A percentile compares a stretch with the other conserved stretches of the same genome.
Conservation (phyloP, 257 asterid species). For the Leptodermis oblonga region DNA sequence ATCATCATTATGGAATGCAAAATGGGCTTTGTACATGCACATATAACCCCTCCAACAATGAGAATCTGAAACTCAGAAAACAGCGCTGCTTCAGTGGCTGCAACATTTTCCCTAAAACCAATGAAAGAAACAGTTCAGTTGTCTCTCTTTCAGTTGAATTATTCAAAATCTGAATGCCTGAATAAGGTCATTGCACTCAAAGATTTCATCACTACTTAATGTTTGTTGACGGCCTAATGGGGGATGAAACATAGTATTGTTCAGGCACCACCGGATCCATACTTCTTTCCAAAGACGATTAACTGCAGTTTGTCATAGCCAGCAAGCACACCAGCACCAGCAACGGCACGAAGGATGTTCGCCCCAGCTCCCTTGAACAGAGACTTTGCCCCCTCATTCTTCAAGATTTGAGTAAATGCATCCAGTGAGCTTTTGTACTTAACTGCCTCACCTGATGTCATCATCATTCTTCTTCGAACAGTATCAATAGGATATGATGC, state of each 20-base stretch:
- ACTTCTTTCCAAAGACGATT: conserved; percentile 37
- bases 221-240: neutral
- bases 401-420: conserved; percentile 36
- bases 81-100: conserved; percentile 4
- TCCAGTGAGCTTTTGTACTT: conserved; percentile 40
- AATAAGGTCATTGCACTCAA: neutral
- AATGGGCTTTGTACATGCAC: neutral
- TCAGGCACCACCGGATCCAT: conserved; percentile 41
- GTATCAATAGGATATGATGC: conserved; percentile 44
- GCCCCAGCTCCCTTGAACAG: conserved; percentile 50
- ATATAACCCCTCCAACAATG: neutral
- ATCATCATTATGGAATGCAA: neutral
- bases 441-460: conserved; percentile 49
- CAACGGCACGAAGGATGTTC: conserved; percentile 38
- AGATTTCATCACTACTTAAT: neutral
- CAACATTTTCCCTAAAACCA: too few species aligned
- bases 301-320: conserved; percentile 39
- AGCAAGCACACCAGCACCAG: conserved; percentile 47
- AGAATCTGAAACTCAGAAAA: conserved; percentile 13
- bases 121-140: conserved; percentile 1
- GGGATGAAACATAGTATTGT: neutral
- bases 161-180: conserved; percentile 15
- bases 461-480: conserved; percentile 47
- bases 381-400: conserved; percentile 41
- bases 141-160: conserved; percentile 1